Base-by-base conservation (phyloP, 169 alveolate species). In the Amoebophrya sp. region DNA sequence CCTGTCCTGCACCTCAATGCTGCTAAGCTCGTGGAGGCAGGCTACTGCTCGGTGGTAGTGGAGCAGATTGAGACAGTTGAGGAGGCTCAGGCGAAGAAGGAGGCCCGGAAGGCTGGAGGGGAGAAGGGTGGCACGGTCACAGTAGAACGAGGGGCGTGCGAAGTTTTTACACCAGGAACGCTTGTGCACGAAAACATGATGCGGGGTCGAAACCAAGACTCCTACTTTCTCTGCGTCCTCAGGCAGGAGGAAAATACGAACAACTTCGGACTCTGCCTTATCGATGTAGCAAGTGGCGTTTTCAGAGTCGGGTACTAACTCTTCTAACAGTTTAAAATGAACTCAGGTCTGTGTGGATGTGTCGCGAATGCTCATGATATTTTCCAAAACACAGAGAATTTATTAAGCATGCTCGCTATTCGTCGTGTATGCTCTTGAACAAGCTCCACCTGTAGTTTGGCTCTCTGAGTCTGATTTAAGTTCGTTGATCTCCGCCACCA, bases 1-100 rank as follows among this genome's bases (percentile, higher is more conserved):
- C 97, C 97, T 92, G 98, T 98, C 38, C 94, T 98, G 53, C 99
- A 98, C 92, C 96, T 96, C 90, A 97, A 97, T 90, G 98, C 99
- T 0, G 95, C 95, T 89, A 95, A 94, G 41, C 97, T 99, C 53
- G 98, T 98, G 2, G 95, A 96, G 39, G 94, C 96, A 40, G 99
- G 99, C 34, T 97, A 95, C 93, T 97, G 97, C 90, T 99, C 98
- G 0, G 99, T 98, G 12, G 99, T 99, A 34, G 98, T 98, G 0
- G 99, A 99, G 94, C 99, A 99, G 83, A 65, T 65, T 36, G 83
- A 65, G n/a, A 65, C 83, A 29, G 83, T 65, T 29, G 83, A 65
- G 83, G 36, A 65, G 83, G 83, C 83, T 18, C 83, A 65, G 83
- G 39, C 38, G 39, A 65, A 65, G 83, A 29, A 65, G 39, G 83